Base-by-base conservation (phyloP, 768 basidiomycete species). In the button mushroom (Agaricus bisporus) region DNA sequence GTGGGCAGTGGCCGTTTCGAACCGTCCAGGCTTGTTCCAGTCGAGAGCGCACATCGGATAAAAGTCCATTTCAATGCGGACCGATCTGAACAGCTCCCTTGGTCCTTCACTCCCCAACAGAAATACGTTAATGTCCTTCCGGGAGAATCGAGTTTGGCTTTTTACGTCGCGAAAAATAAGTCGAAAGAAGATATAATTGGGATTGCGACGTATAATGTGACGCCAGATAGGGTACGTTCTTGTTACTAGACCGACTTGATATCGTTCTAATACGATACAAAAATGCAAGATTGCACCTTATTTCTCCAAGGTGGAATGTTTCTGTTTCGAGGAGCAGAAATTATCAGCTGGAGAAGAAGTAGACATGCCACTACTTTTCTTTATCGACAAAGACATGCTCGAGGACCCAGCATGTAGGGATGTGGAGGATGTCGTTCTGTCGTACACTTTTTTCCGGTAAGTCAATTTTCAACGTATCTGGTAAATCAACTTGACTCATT, bases 271-370 rank as follows among this genome's bases (percentile, higher is more conserved):
- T 28, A 18, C 38, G 45, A 38, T 41, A 45, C 48, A 9, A 9
- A 15, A 41, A 5, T 12, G 49, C 17, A 63, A 98, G 95, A 80
- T 98, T 60, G 97, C 97, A 8, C 94, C 95, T 0, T 98, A 98
- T 69, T 99, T 99, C 65, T 93, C 95, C 48, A 99, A 99, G 73
- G 93, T 99, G 11, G 97, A 99, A 68, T 99, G 97, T 60, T 99
- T 99, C 75, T 99, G 97, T 70, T 99, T 99, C 60, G 97, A 99
- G 67, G 97, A 99, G 66, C 97, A 99, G 69, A 89, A 86, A 61
- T 81, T 99, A 9, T 74, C 97, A 22, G 94, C 95, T 0, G 86
- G 88, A 26, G 97, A 99, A 71, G 94, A 98, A 70, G 89, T 99
- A 32, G 97, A 99, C 69, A 91, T 99, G 81, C 97, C 97, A 2